Conservation (phyloP, 345 rosid species). For the Euphorbia tirucalli region DNA sequence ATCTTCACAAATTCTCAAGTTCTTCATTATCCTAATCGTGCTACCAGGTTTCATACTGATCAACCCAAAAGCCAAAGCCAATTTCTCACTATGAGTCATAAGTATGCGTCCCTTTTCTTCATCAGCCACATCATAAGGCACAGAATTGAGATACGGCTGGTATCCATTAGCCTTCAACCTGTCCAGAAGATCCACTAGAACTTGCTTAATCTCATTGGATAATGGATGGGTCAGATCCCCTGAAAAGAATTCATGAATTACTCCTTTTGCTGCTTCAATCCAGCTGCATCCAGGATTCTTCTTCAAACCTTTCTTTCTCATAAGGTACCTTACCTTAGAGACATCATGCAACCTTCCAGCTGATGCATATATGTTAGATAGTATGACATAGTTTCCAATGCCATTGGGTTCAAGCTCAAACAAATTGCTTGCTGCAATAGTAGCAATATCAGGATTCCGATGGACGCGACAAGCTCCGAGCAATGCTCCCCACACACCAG, state of each 20-base stretch:
- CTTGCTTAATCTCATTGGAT: constrained; percentile 45
- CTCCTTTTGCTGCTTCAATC: constrained; percentile 56
- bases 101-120: constrained; percentile 54
- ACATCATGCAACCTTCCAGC: constrained; percentile 61
- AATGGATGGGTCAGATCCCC: constrained; percentile 61
- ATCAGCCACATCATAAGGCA: constrained; percentile 45
- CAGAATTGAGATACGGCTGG: constrained; percentile 48
- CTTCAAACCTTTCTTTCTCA: constrained; percentile 53
- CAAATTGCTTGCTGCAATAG: constrained; percentile 59
- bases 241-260: constrained; percentile 58
- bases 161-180: constrained; percentile 48
- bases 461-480: constrained; percentile 80
- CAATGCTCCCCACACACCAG: constrained; percentile 85
- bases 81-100: constrained; percentile 65
- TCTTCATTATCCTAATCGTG: constrained; percentile 62
- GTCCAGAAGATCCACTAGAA: constrained; percentile 45
- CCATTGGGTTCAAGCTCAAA: constrained; percentile 64
- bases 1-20: constrained; percentile 70
- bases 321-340: constrained; percentile 42
- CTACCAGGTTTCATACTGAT: constrained; percentile 36
- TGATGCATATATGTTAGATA: constrained; percentile 55
- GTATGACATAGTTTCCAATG: constrained; percentile 71
- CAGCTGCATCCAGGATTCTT: constrained; percentile 81
- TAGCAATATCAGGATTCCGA: constrained; percentile 56
- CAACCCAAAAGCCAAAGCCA: constrained; percentile 68